Conservation (phyloP, 2,329 filamentous ascomycete genomes). For the Fusarium sp. region DNA sequence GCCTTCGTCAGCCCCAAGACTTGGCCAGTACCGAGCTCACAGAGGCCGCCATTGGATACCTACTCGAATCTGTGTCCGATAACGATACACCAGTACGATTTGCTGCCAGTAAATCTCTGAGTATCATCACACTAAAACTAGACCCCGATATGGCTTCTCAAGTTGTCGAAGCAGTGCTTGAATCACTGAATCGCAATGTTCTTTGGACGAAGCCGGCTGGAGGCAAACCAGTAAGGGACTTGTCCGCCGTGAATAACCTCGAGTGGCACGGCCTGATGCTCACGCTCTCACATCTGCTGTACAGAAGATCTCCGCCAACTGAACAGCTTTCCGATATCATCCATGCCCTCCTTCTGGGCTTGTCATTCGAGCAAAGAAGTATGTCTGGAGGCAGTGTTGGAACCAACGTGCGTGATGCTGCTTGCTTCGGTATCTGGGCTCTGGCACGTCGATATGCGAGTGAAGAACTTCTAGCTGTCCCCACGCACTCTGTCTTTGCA, state of each 20-base stretch:
- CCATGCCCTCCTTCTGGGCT: constrained; percentile 78
- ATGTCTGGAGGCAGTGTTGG: constrained; percentile 87
- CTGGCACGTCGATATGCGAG: constrained; percentile 88
- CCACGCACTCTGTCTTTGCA: constrained; percentile 58
- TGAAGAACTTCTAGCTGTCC: constrained; percentile 74
- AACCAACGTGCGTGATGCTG: constrained; percentile 91
- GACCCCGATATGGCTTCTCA: constrained; percentile 84
- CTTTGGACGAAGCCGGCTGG: constrained; percentile 60
- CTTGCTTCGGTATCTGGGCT: constrained; percentile 96
- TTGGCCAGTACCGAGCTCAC: constrained; percentile 65
- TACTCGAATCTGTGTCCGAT: constrained; percentile 83
- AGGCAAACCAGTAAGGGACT: constrained; percentile 61
- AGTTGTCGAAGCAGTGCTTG: constrained; percentile 87
- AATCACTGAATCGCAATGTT: constrained; percentile 70
- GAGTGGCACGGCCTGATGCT: constrained; percentile 94
- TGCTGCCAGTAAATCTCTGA: constrained; percentile 91
- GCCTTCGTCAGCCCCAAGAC: constrained; percentile 63
- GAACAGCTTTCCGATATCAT: constrained; percentile 78
- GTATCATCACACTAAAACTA: constrained; percentile 84
- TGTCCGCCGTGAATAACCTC: constrained; percentile 81
- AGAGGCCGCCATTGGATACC: constrained; percentile 83
- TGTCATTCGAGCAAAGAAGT: constrained; percentile 89
- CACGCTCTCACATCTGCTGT: constrained; percentile 86
- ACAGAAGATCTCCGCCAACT: constrained; percentile 81
- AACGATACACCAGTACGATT: constrained; percentile 91